phyloP scores from a whole-genome alignment of 805 yeast species.

The Sugiyamaella valdiviana region DNA sequence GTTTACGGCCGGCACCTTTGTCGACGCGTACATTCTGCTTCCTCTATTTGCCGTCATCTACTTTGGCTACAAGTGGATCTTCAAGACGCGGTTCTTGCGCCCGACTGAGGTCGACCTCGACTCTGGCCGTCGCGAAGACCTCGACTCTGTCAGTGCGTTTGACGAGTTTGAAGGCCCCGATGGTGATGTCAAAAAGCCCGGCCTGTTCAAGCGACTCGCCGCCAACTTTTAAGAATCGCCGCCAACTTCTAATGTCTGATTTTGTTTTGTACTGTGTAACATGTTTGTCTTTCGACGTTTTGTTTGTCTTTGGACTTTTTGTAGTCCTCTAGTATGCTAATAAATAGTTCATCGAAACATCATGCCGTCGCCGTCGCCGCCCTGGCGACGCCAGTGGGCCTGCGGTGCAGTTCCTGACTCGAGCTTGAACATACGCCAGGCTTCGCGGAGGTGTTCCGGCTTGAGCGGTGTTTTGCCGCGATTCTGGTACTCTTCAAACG shows the following conservation, averaged over 20 bases:
- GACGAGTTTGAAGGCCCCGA: not conserved
- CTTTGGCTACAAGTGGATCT: constrained; percentile 33
- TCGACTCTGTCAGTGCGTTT: constrained; percentile 9
- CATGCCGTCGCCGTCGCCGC: constrained; percentile 63
- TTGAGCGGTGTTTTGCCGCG: constrained; percentile 47
- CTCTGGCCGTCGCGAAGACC: constrained; percentile 39
- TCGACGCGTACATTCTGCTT: constrained; percentile 57
- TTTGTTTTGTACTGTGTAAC: not conserved
- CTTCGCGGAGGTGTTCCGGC: constrained; percentile 84
- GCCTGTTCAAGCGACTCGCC: constrained; percentile 5
- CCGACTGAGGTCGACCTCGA: constrained; percentile 38
- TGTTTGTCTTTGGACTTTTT: not conserved
- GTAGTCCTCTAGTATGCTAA: too few relatives aligned
- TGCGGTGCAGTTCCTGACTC: constrained; percentile 61
- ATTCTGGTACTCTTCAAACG: constrained; percentile 18
- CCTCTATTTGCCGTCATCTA: constrained; percentile 49
- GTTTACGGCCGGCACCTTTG: constrained; percentile 47
- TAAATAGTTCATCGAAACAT: constrained; percentile 47
- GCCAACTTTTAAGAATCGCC: constrained; percentile 8
- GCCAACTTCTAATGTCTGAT: constrained; percentile 5
- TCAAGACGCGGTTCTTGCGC: constrained; percentile 37
- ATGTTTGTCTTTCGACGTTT: not conserved
- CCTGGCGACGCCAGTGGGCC: constrained; percentile 65
- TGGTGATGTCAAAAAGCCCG: not conserved
- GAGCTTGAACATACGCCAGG: constrained; percentile 68